These are phyloP conservation scores for Phytophthora cactorum DNA, from an alignment of 352 stramenopile species.

Conservation along the genomic window DNA sequence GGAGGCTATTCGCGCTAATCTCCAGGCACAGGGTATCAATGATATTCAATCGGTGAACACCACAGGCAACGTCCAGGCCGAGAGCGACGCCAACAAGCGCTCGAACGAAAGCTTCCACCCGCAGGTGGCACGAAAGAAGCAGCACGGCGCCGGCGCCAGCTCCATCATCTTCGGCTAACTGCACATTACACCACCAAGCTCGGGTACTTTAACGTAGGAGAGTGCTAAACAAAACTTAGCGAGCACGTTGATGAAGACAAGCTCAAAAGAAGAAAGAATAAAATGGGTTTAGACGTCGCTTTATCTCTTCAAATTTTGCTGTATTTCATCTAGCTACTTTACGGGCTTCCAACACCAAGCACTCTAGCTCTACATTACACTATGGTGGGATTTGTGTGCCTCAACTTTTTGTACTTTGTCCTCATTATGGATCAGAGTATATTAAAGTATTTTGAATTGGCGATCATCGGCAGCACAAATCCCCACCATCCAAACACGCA, in stretches of 20 bases:
- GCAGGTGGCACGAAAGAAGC: constrained; percentile 78
- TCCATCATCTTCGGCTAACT: constrained; percentile 86
- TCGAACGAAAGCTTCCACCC: constrained; percentile 53
- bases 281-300: constrained; percentile 13
- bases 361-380: not conserved
- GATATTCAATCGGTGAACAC: constrained; percentile 55
- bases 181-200: no score
- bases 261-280: constrained; percentile 5
- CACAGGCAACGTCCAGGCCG: constrained; percentile 55
- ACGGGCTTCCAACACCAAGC: no score
- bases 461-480: constrained; percentile 58
- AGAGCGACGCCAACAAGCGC: constrained; percentile 64
- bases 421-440: constrained; percentile 81
- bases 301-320: no score
- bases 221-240: not conserved
- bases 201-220: no score
- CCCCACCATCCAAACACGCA: constrained; percentile 7
- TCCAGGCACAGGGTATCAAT: constrained; percentile 73
- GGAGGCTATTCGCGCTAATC: constrained; percentile 76
- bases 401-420: constrained; percentile 61
- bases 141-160: constrained; percentile 72
- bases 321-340: no score
- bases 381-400: constrained; percentile 38
- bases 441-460: constrained; percentile 82
- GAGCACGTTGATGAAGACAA: not conserved